Conservation (phyloP, 106 monocot species). For the Agapanthus africanus region DNA sequence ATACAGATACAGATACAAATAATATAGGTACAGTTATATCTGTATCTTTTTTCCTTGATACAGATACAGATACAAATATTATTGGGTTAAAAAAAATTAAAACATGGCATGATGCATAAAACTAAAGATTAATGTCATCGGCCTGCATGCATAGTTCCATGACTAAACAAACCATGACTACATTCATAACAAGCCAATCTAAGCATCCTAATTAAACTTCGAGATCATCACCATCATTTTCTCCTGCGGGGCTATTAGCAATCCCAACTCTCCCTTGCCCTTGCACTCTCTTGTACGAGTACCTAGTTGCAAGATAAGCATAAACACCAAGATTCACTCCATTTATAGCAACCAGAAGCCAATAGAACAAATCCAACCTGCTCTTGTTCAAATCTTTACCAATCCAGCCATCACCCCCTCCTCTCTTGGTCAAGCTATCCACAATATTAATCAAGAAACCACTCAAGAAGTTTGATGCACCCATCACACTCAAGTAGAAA, state of each 20-base stretch:
- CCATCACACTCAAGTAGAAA: constrained; percentile 58
- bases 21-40: too few relatives aligned
- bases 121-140: too few relatives aligned
- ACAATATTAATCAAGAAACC: constrained; percentile 44
- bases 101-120: too few relatives aligned
- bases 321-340: constrained; percentile 31
- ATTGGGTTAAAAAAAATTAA: too few relatives aligned
- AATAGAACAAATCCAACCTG: constrained; percentile 47
- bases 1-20: too few relatives aligned
- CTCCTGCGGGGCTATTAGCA: neutral
- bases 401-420: constrained; percentile 39
- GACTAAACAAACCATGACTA: too few relatives aligned
- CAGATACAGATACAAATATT: too few relatives aligned
- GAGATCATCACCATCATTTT: neutral
- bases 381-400: constrained; percentile 47
- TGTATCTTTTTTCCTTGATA: too few relatives aligned
- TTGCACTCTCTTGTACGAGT: constrained; percentile 48
- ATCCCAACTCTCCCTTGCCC: constrained; percentile 13
- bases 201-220: too few relatives aligned
- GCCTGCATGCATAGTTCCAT: too few relatives aligned
- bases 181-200: too few relatives aligned
- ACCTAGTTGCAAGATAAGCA: constrained; percentile 32
- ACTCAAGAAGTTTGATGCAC: constrained; percentile 55
- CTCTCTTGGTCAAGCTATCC: constrained; percentile 25
- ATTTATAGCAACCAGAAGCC: constrained; percentile 23